Base-by-base conservation (phyloP, 306 rosid species). In the Prunus campanulata region DNA sequence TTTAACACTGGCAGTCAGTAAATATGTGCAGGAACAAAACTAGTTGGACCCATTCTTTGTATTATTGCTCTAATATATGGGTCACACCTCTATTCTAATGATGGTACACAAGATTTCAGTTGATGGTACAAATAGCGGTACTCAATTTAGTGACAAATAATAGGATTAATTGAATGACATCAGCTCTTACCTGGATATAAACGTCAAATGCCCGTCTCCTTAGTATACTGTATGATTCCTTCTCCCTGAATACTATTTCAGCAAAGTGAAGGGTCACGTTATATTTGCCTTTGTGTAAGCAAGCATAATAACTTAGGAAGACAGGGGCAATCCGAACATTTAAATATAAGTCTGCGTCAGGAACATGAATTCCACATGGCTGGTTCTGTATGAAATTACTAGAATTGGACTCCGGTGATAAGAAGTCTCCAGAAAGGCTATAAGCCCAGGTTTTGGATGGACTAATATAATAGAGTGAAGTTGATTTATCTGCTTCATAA, bases 261-360 rank as follows among this genome's bases (percentile, higher is more conserved):
- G 80, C 56, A 46, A 79, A 83, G 18, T 76, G 19, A 25, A 83
- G 86, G 16, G 27, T 71, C 12, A 83, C 86, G 20, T 4, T 79
- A 49, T 83, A 83, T 0, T 35, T 66, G 3, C 86, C 86, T 27
- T 70, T 9, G 1, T 29, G 68, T 20, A 83, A 11, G 61, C 86
- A 83, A 12, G 73, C 83, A 22, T 79, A 75, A 27, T 83, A 83
- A 30, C 50, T 83, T 16, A 79, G 77, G 8, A 75, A 83, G 5
- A 71, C 4, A 16, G 83, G 76, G 63, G 81, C 27, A 42, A 50
- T 32, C 3, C 83, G 81, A 27, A 81, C 86, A 39, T 18, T 57
- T 14, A 29, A 32, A 32, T 79, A 79, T 10, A 70, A 27, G 0
- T 60, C 50, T 13, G 52, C 50, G 0, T 68, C 67, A 61, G 22